A percentile compares a stretch with the other conserved stretches of the same genome.
Conservation (phyloP, 2,329 filamentous ascomycete species). For the Purpureocillium lavendulum region DNA sequence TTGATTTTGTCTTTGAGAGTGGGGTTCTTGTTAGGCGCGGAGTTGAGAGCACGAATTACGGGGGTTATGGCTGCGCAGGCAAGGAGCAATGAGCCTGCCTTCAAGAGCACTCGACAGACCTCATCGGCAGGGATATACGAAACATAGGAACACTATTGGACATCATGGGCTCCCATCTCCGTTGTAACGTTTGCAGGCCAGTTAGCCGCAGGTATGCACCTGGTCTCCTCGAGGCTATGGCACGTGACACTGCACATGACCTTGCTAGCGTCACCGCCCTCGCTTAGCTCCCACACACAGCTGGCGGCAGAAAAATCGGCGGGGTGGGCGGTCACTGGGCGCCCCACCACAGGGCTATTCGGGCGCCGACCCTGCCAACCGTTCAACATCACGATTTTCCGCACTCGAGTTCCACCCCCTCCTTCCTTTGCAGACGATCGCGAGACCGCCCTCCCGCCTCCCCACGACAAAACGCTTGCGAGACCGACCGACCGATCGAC, state of each 20-base stretch:
- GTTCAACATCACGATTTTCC: constrained; percentile 17
- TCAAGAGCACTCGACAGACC: no score
- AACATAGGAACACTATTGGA: no score
- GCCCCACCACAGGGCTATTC: constrained; percentile 32
- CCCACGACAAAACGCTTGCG: constrained; percentile 6
- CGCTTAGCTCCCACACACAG: constrained; percentile 32
- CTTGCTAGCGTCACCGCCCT: constrained; percentile 23
- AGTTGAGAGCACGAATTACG: no score
- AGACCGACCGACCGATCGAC: constrained; percentile 10
- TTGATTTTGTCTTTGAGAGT: no score
- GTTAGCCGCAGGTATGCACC: no score
- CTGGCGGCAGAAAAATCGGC: constrained; percentile 29
- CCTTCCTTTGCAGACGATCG: constrained; percentile 9
- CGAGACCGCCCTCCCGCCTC: constrained; percentile 12
- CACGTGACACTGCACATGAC: constrained; percentile 16
- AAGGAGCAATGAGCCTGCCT: no score
- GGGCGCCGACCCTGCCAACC: constrained; percentile 19
- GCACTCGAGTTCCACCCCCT: constrained; percentile 13
- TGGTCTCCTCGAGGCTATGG: neutral
- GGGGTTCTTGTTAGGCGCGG: no score
- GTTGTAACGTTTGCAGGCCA: no score
- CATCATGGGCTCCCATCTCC: no score
- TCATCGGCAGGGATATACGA: no score
- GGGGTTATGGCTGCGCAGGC: no score
- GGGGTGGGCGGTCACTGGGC: constrained; percentile 18